Evolutionary conservation across 2,329 filamentous ascomycete genomes (phyloP).

Genomic region (Nigrospora osmanthi): DNA sequence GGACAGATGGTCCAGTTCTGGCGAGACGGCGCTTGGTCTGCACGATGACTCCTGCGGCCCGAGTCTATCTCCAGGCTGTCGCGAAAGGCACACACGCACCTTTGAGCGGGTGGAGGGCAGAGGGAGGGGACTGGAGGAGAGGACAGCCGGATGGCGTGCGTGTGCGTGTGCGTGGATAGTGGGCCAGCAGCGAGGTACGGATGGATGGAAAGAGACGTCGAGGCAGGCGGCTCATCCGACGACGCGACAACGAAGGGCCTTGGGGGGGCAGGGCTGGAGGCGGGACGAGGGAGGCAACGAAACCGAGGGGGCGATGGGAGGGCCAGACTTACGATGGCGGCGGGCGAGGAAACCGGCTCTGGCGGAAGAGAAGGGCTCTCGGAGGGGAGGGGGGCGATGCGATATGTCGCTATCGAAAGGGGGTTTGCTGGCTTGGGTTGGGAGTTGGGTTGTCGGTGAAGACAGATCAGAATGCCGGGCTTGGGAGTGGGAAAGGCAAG

Average conservation of each 20-base stretch:
- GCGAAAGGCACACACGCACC: neutral
- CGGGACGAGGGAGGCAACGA: neutral
- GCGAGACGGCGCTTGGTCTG: conserved; percentile 4
- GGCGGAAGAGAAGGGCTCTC: conserved; percentile 19
- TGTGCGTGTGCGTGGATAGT: neutral
- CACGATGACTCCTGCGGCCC: neutral
- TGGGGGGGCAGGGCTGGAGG: neutral
- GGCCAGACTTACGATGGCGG: conserved; percentile 18
- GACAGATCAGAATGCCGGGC: conserved; percentile 11
- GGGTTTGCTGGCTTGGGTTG: conserved; percentile 12
- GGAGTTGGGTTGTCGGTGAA: conserved; percentile 23
- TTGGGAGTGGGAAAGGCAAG: neutral
- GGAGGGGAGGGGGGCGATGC: conserved; percentile 16
- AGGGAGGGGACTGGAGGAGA: neutral
- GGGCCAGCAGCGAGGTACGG: too few relatives aligned
- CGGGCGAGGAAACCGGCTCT: conserved; percentile 26
- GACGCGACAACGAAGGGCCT: too few relatives aligned
- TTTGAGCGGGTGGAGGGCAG: neutral
- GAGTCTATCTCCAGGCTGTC: conserved; percentile 5
- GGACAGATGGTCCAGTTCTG: conserved; percentile 5
- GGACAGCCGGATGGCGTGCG: neutral
- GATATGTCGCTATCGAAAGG: conserved; percentile 16
- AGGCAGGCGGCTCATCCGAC: too few relatives aligned
- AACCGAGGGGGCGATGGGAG: neutral
- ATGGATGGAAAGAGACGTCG: too few relatives aligned